Evolutionary conservation across 1,284 basidiomycete genomes (phyloP), one percentile per base, ranked within the genome.

Genomic region (Coniferiporia sulphurascens): DNA sequence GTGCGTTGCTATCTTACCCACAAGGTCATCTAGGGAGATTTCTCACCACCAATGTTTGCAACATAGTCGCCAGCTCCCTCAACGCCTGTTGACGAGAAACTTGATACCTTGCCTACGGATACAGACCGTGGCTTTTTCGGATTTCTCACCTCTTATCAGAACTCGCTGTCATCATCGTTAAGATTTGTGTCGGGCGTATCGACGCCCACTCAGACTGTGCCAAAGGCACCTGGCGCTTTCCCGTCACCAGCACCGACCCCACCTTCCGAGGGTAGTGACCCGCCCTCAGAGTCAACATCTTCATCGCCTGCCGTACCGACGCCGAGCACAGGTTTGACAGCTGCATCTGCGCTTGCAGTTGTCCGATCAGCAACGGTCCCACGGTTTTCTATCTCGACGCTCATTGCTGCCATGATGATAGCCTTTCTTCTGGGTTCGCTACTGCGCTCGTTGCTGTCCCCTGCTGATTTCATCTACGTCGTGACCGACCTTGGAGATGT

Each of bases 381-480:
- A 15, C 60, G 58, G n/a, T 82, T 77, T 65, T 72, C 80, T 51
- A 65, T 87, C 64, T 84, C 85, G 55, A 84, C 82, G 46, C 72
- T 96, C 56, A 70, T 98, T 63, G 76, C 95, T 59, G 83, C 90
- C 15, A 93, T 87, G 49, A 71, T 98, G 63, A 90, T 96, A 63
- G 89, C 91, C 41, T 95, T 98, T 73, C 76, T 99, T 64, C 78
- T 98, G 63, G 96, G 96, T 41, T 95, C 92, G 10, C 77, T 99
- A 52, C 73, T 96, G 62, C 83, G 96, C 59, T 93, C 91, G 7
- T 77, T 98, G 62, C 74, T 98, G 44, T 87, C 88, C 7, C 90
- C 94, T 10, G 87, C 90, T n/a, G 95, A 98, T 72, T 98, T 95
- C 75, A 85, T 96, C 56, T 90, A 90, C 71, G 80, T 92, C 52